Percentiles rank a stretch among this genome's conserved stretches.
phyloP scores from a whole-genome alignment of 352 stramenopile genomes.

The Pythium inflatum region DNA sequence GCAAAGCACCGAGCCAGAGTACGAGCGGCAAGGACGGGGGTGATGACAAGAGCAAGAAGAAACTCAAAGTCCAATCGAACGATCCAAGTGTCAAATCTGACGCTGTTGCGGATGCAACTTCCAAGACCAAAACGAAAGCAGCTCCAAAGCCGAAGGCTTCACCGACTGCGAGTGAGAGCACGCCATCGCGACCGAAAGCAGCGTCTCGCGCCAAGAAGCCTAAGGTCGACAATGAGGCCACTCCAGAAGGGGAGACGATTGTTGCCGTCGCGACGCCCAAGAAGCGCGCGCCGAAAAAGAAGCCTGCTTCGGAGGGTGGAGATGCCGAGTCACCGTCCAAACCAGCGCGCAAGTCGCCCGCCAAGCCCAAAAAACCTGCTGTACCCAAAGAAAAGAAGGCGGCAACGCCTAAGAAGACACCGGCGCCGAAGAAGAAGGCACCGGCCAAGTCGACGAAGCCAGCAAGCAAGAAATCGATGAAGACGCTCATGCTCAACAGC shows the following conservation, averaged over 20 bases:
- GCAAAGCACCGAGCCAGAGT: slow-evolving; percentile 1
- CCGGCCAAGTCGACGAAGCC: too few species aligned
- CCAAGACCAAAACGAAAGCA: background rate
- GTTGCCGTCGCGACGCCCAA: slow-evolving; percentile 9
- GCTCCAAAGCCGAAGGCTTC: background rate
- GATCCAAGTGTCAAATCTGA: background rate
- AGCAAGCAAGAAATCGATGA: slow-evolving; percentile 17
- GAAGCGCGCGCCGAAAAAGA: slow-evolving; percentile 16
- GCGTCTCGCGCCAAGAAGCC: slow-evolving; percentile 6
- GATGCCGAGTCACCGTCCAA: background rate
- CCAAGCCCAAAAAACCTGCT: slow-evolving; percentile 19
- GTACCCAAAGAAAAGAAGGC: slow-evolving; percentile 7
- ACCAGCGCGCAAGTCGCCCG: slow-evolving; percentile 7
- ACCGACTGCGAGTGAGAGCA: slow-evolving; percentile 1
- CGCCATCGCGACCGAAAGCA: background rate
- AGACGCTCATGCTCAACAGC: background rate
- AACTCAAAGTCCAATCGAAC: slow-evolving; percentile 6
- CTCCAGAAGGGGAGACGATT: background rate
- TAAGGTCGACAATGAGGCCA: background rate
- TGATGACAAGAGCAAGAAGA: too few species aligned
- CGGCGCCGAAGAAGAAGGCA: background rate
- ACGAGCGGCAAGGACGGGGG: too few species aligned
- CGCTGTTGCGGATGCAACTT: background rate
- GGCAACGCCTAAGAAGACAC: slow-evolving; percentile 8
- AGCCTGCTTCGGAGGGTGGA: background rate